Base-by-base conservation (phyloP, 352 stramenopile species). In the Phytopythium aichiense region DNA sequence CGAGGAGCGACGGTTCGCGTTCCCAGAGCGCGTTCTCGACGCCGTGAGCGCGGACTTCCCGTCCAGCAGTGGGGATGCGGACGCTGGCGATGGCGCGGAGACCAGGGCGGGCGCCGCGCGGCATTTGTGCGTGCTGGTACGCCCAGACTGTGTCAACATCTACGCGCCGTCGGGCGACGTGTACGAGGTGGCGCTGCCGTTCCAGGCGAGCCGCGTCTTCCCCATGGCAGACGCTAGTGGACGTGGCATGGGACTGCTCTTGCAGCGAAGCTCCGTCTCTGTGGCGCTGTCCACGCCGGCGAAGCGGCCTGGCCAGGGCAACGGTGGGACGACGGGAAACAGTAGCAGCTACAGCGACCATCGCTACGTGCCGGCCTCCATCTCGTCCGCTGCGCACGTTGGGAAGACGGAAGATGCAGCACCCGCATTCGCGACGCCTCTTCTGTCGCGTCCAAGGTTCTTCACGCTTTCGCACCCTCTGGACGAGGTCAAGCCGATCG, bases 391-490 rank as follows among this genome's bases (percentile, higher is more conserved):
- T 31, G 7, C 15, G 2, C 48, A 37, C 0, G 16, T 6, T 7
- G 16, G 25, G 13, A 64, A 62, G 28, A 15, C 25, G 6, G 43
- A 15, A 1, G 54, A 71, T 5, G 37, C 50, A 38, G 12, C 35
- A 3, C 22, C 25, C 7, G 56, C 59, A 31, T 49, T 54, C 20
- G 55, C 67, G 16, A 71, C 62, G 28, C 51, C 61, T 8, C 28
- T 58, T 11, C 28, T 65, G 9, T 42, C 62, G 1, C 79, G 71
- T 33, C 83, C 85, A 11, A 70, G 78, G 15, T 89, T 87, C 58
- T 94, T 94, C 61, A 91, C 83, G 31, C 72, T 94, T 4, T 56
- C 72, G 35, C 79, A 90, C 53, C 85, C 85, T 30, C 73, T 94
- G 22, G 81, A 91, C 38, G 85, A 94, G 56, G 76, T 92, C 37